phyloP scores from a whole-genome alignment of 441 rosid genomes.

The Populus hybrid region DNA sequence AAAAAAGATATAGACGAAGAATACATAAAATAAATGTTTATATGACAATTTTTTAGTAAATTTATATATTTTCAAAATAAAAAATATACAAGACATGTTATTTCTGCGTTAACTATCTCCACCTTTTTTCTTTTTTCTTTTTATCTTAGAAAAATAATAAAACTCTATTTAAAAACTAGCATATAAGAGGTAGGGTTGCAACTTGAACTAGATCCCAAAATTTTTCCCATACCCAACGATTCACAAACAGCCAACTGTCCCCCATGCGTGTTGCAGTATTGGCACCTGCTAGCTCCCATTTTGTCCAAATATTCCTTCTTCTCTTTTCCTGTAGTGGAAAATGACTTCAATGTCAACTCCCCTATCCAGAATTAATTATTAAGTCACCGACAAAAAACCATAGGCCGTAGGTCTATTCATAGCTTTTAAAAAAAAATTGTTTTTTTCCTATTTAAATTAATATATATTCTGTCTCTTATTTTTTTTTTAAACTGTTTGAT shows the following conservation, averaged over 20 bases:
- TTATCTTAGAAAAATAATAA: too few relatives aligned
- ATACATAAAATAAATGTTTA: too few relatives aligned
- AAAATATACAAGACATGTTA: neutral
- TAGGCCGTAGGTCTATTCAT: neutral
- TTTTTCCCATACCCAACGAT: neutral
- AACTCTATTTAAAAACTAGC: neutral
- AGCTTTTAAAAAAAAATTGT: neutral
- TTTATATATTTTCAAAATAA: too few relatives aligned
- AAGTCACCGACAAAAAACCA: neutral
- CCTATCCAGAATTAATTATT: neutral
- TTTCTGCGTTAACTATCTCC: neutral
- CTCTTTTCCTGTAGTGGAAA: neutral
- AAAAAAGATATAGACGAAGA: too few relatives aligned
- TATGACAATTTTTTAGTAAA: too few relatives aligned
- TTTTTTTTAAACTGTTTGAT: neutral
- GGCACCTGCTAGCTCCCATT: neutral
- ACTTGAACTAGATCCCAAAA: neutral
- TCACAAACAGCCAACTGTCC: neutral
- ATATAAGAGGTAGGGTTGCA: neutral
- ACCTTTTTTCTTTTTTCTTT: too few relatives aligned
- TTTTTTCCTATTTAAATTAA: too few relatives aligned
- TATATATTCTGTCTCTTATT: neutral
- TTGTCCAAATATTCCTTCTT: neutral
- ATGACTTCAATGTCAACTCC: neutral
- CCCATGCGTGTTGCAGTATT: neutral